These are phyloP conservation scores for Colletotrichum orchidophilum DNA, from an alignment of 2,329 filamentous ascomycete genomes.

Conservation along the genomic window DNA sequence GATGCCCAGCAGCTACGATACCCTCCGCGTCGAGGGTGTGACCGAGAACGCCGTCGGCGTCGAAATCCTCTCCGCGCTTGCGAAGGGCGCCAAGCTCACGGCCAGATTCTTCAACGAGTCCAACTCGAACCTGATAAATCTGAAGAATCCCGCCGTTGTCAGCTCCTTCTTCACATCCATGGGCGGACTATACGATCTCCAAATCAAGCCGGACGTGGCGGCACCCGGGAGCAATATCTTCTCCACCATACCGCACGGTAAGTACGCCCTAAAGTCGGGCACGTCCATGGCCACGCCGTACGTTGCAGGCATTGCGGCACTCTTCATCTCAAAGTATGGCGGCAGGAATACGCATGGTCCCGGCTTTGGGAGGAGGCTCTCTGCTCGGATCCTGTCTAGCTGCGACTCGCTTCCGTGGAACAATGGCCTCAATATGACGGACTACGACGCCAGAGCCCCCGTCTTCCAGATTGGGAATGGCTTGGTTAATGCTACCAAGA, in stretches of 20 bases:
- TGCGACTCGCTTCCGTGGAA: conserved; percentile 48
- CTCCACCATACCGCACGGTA: conserved; percentile 55
- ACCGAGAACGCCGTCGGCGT: not conserved
- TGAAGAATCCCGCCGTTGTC: conserved; percentile 3
- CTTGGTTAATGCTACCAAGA: conserved; percentile 55
- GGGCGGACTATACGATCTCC: conserved; percentile 61
- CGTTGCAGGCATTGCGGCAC: conserved; percentile 59
- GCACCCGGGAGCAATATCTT: conserved; percentile 60
- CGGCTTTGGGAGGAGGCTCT: conserved; percentile 37
- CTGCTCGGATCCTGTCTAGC: conserved; percentile 41
- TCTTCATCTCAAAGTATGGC: conserved; percentile 54
- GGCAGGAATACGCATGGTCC: conserved; percentile 50
- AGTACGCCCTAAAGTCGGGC: conserved; percentile 58
- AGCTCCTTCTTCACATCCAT: conserved; percentile 55
- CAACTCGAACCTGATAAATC: not conserved
- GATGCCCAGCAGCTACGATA: not conserved
- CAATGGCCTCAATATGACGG: conserved; percentile 34
- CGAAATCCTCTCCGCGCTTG: conserved; percentile 1
- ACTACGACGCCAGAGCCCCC: conserved; percentile 39
- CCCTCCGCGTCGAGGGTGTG: not conserved
- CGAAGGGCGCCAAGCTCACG: conserved; percentile 3
- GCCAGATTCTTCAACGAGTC: conserved; percentile 13
- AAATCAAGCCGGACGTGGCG: conserved; percentile 60
- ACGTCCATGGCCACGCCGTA: conserved; percentile 68
- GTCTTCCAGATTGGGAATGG: conserved; percentile 57